Percentiles rank a stretch among this genome's conserved stretches.
Evolutionary conservation across 495 filamentous ascomycete species (phyloP).

Genomic region (Lasiosphaeris hirsuta): DNA sequence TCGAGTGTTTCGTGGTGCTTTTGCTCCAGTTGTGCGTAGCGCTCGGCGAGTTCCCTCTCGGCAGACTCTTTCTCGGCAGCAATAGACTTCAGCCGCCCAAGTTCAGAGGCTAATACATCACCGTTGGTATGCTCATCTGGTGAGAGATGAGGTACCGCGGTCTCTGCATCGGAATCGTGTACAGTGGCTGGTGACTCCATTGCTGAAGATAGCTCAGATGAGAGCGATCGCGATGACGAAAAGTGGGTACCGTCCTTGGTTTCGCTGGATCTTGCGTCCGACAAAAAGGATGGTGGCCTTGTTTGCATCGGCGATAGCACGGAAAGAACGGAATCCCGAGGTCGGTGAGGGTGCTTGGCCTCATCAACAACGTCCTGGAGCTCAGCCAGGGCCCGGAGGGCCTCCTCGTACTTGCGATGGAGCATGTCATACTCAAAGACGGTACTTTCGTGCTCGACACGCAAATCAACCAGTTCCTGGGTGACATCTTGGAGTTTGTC

Average conservation of each 20-base stretch:
- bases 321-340: slow-evolving; percentile 52
- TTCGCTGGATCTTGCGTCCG: slow-evolving; percentile 70
- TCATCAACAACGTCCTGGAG: slow-evolving; percentile 86
- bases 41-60: slow-evolving; percentile 65
- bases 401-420: slow-evolving; percentile 85
- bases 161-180: slow-evolving; percentile 56
- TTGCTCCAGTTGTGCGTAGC: slow-evolving; percentile 75
- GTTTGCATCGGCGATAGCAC: slow-evolving; percentile 56
- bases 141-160: slow-evolving; percentile 30
- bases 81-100: slow-evolving; percentile 66
- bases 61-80: slow-evolving; percentile 74
- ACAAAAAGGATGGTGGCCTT: slow-evolving; percentile 90
- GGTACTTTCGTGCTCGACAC: slow-evolving; percentile 83
- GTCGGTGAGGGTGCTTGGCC: slow-evolving; percentile 59
- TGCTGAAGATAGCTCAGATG: slow-evolving; percentile 91
- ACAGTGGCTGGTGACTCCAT: slow-evolving; percentile 72
- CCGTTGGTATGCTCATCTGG: slow-evolving; percentile 28
- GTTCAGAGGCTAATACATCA: slow-evolving; percentile 54
- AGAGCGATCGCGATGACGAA: slow-evolving; percentile 91
- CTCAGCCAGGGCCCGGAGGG: slow-evolving; percentile 73
- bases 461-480: slow-evolving; percentile 87
- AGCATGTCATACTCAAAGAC: slow-evolving; percentile 78
- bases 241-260: slow-evolving; percentile 72
- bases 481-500: slow-evolving; percentile 92
- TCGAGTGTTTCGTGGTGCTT: slow-evolving; percentile 78